phyloP scores from a whole-genome alignment of 371 early-diverging fungal species.

The Syncephalastrum sp. region DNA sequence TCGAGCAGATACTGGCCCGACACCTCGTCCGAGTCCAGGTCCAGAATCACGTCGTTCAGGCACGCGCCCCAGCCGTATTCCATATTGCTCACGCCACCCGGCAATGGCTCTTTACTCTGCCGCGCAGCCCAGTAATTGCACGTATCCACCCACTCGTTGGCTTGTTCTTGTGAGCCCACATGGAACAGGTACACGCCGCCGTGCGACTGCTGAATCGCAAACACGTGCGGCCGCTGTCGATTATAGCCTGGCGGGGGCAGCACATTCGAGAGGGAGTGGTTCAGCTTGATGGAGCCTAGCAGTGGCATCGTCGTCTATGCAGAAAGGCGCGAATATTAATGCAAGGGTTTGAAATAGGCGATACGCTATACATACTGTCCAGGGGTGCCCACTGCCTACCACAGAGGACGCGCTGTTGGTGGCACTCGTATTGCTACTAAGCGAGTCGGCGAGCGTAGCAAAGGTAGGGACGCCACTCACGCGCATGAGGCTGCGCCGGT shows the following conservation, averaged over 20 bases:
- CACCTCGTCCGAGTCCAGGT: conserved; percentile 23
- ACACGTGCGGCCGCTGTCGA: conserved; percentile 73
- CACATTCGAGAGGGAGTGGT: conserved; percentile 79
- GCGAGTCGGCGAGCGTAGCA: conserved; percentile 46
- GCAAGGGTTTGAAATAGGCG: not conserved
- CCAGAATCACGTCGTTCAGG: conserved; percentile 38
- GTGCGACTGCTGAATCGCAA: conserved; percentile 79
- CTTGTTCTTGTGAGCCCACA: conserved; percentile 61
- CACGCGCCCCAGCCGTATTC: conserved; percentile 91
- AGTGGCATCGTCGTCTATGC: conserved; percentile 22
- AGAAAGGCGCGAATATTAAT: not conserved
- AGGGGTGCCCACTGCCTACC: conserved; percentile 1
- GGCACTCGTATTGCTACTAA: conserved; percentile 9
- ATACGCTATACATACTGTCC: conserved; percentile 15
- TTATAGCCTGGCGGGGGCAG: conserved; percentile 87
- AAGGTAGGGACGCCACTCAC: conserved; percentile 21
- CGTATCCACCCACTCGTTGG: conserved; percentile 79
- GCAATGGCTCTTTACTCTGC: conserved; percentile 82
- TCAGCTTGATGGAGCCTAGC: conserved; percentile 64
- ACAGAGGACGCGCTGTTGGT: not conserved
- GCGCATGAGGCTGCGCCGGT: conserved; percentile 34
- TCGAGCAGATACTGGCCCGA: conserved; percentile 11
- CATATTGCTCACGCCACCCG: conserved; percentile 81
- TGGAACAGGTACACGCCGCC: conserved; percentile 87
- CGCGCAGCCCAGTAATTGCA: conserved; percentile 95